Evolutionary conservation across 306 rosid genomes (phyloP).

Genomic region (Rosa lucieae): DNA sequence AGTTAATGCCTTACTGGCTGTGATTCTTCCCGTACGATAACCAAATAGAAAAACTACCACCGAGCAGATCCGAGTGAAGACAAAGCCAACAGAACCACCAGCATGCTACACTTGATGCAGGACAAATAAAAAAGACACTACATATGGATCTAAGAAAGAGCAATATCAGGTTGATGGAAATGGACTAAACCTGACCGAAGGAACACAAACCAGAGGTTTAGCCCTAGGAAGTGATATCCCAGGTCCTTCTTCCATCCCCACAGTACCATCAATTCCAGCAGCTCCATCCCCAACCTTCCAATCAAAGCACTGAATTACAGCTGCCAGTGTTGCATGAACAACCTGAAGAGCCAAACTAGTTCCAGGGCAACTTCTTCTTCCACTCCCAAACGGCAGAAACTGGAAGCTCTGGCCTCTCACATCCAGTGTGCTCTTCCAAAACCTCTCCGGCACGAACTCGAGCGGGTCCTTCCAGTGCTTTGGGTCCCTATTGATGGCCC

Average conservation of each 20-base stretch:
- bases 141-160: not conserved
- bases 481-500: slow-evolving; percentile 76
- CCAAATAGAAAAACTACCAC: too few species aligned
- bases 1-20: too few species aligned
- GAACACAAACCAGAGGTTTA: slow-evolving; percentile 47
- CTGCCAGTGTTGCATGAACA: slow-evolving; percentile 53
- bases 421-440: slow-evolving; percentile 34
- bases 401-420: slow-evolving; percentile 52
- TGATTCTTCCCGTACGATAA: too few species aligned
- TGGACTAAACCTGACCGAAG: slow-evolving; percentile 35
- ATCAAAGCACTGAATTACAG: slow-evolving; percentile 73
- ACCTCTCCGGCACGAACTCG: slow-evolving; percentile 75
- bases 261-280: not conserved
- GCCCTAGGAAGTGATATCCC: slow-evolving; percentile 69
- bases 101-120: too few species aligned
- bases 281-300: slow-evolving; percentile 48
- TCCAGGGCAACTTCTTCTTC: slow-evolving; percentile 89
- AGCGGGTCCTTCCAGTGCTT: slow-evolving; percentile 68
- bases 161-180: slow-evolving; percentile 27
- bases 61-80: too few species aligned
- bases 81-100: too few species aligned
- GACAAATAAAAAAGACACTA: too few species aligned
- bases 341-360: slow-evolving; percentile 58
- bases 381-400: slow-evolving; percentile 70
- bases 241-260: slow-evolving; percentile 61